A percentile compares a stretch with the other conserved stretches of the same genome.
phyloP scores from a whole-genome alignment of 2,329 filamentous ascomycete species.

The Claviceps spartinae region DNA sequence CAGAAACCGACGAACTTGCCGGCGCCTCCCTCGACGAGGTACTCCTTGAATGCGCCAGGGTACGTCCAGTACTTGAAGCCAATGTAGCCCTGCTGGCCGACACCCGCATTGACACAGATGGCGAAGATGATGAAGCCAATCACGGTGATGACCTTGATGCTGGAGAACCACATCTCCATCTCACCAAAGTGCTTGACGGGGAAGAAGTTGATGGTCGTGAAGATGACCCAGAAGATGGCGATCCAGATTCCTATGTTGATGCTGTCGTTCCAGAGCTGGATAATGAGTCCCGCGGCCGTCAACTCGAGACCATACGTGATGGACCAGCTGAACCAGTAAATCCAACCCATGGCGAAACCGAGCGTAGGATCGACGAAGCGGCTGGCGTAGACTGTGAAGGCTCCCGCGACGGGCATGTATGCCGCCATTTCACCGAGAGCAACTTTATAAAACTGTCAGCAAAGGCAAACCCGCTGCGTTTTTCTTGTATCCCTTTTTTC shows the following conservation, averaged over 20 bases:
- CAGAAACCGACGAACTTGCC: conserved; percentile 58
- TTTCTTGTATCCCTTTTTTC: background rate
- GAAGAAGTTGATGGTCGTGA: conserved; percentile 56
- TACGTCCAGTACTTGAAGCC: conserved; percentile 59
- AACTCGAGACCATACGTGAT: conserved; percentile 62
- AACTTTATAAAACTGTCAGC: background rate
- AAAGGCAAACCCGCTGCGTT: background rate
- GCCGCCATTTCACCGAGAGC: conserved; percentile 61
- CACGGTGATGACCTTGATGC: conserved; percentile 64
- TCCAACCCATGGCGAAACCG: conserved; percentile 69
- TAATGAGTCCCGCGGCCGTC: conserved; percentile 58
- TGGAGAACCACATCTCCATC: conserved; percentile 66
- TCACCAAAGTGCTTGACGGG: conserved; percentile 63
- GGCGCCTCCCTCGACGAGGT: conserved; percentile 37
- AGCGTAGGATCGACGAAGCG: conserved; percentile 62
- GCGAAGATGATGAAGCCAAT: conserved; percentile 64
- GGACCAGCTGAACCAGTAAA: conserved; percentile 70
- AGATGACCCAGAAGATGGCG: conserved; percentile 56
- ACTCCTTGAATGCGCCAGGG: conserved; percentile 54
- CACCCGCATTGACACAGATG: conserved; percentile 62
- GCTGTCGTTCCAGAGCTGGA: conserved; percentile 55
- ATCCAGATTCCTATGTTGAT: conserved; percentile 61
- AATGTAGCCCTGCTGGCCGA: conserved; percentile 53
- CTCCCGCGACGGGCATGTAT: conserved; percentile 62
- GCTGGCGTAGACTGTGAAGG: conserved; percentile 63